These are phyloP conservation scores for Lipomyces sp. DNA, from an alignment of 805 yeast genomes.

Conservation along the genomic window DNA sequence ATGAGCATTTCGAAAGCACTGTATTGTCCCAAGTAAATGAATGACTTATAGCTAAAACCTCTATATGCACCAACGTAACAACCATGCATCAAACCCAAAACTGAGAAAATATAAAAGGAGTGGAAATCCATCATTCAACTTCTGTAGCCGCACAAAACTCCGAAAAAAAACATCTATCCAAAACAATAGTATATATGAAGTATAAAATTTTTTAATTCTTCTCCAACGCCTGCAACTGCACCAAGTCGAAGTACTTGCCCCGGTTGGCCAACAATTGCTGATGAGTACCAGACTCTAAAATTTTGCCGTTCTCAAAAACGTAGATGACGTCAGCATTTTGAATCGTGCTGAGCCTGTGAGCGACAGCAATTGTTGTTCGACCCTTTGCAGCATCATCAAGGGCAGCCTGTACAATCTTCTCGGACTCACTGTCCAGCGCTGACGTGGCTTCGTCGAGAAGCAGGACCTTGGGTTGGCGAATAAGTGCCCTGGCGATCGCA, in stretches of 20 bases:
- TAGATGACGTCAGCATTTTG: constrained; percentile 57
- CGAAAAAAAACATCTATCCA: background rate
- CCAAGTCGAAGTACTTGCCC: constrained; percentile 50
- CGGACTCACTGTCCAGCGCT: constrained; percentile 63
- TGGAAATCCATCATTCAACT: background rate
- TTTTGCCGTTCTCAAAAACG: constrained; percentile 58
- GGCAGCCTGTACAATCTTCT: constrained; percentile 66
- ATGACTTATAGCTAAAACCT: too few species aligned
- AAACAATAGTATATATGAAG: background rate
- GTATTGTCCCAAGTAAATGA: too few species aligned
- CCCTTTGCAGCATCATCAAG: constrained; percentile 62
- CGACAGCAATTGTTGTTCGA: constrained; percentile 75
- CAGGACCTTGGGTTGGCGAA: constrained; percentile 60
- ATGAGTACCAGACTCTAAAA: constrained; percentile 58
- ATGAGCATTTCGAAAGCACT: background rate
- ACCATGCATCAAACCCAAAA: too few species aligned
- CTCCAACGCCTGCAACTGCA: constrained; percentile 52
- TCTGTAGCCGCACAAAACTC: background rate
- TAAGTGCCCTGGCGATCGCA: constrained; percentile 66
- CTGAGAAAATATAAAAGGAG: too few species aligned
- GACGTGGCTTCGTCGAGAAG: constrained; percentile 64
- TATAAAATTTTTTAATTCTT: constrained; percentile 33
- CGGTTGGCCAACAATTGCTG: constrained; percentile 48
- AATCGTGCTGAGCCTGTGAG: constrained; percentile 71
- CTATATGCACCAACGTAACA: too few species aligned